Conservation (phyloP, 2,329 filamentous ascomycete species). For the Graphilbum sp. region DNA sequence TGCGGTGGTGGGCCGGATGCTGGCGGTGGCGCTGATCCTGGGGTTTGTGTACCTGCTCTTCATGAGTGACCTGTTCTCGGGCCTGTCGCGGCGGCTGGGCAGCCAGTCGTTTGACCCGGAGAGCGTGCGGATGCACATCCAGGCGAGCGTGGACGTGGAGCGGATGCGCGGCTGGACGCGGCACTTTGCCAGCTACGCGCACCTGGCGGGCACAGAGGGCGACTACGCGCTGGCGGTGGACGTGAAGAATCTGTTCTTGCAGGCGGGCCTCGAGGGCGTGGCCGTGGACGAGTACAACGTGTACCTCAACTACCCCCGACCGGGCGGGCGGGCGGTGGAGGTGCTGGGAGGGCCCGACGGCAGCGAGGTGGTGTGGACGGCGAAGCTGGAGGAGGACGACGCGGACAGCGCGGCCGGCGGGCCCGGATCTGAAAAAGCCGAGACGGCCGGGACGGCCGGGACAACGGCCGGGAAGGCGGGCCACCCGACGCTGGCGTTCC, state of each 20-base stretch:
- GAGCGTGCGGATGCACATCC: constrained; percentile 58
- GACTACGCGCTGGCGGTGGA: constrained; percentile 77
- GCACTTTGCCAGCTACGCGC: constrained; percentile 70
- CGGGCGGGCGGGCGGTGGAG: constrained; percentile 62
- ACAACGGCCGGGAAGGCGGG: constrained; percentile 42
- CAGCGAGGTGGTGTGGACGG: constrained; percentile 49
- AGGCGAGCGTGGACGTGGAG: constrained; percentile 53
- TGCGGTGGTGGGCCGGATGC: constrained; percentile 54
- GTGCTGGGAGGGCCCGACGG: constrained; percentile 58
- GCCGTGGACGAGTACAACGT: constrained; percentile 66
- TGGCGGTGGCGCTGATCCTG: constrained; percentile 60
- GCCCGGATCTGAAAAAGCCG: too few relatives aligned
- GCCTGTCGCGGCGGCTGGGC: constrained; percentile 43
- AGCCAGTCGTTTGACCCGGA: constrained; percentile 71
- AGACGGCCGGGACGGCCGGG: too few relatives aligned
- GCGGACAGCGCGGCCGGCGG: too few relatives aligned
- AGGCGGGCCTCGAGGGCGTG: constrained; percentile 59
- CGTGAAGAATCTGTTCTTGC: constrained; percentile 60
- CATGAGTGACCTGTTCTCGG: constrained; percentile 65
- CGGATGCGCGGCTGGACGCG: constrained; percentile 56
- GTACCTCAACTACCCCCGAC: constrained; percentile 80
- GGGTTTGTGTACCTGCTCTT: constrained; percentile 73
- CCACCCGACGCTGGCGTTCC: constrained; percentile 63
- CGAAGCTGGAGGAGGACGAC: constrained; percentile 61
- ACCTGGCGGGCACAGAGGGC: constrained; percentile 87